These are phyloP conservation scores for Hypericum perforatum DNA, from an alignment of 345 rosid species.

Conservation along the genomic window DNA sequence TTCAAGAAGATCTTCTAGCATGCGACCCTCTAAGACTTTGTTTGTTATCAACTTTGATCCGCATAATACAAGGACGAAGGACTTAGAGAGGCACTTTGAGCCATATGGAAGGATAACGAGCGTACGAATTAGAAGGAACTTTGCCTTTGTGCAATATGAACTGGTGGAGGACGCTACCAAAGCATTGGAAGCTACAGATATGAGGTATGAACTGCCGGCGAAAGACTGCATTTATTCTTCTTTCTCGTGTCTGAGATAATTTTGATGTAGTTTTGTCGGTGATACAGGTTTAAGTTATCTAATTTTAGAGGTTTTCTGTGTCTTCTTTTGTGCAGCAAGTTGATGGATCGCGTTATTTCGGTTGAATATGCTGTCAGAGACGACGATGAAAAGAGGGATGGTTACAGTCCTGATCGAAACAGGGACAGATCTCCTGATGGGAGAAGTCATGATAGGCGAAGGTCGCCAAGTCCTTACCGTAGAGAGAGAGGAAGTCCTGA, in stretches of 20 bases:
- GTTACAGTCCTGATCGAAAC: not conserved
- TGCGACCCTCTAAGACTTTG: constrained; percentile 81
- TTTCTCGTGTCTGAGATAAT: no score
- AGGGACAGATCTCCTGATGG: constrained; percentile 13
- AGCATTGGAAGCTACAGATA: constrained; percentile 74
- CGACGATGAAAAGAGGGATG: not conserved
- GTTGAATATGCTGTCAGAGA: constrained; percentile 1
- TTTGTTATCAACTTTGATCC: constrained; percentile 96
- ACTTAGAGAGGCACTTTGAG: constrained; percentile 88
- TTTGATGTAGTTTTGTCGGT: no score
- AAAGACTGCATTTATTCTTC: no score
- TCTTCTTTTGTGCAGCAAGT: not conserved
- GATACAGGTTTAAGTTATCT: no score
- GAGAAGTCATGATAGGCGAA: constrained; percentile 47
- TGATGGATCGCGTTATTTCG: not conserved
- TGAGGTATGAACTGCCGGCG: constrained; percentile 30
- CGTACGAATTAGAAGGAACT: constrained; percentile 88
- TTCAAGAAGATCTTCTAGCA: constrained; percentile 51
- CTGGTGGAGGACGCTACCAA: constrained; percentile 75
- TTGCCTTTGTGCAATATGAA: constrained; percentile 91
- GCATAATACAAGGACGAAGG: constrained; percentile 65
- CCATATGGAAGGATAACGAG: constrained; percentile 81
- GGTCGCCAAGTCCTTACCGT: constrained; percentile 72
- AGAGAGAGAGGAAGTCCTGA: constrained; percentile 92
- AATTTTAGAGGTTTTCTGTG: no score